Base-by-base conservation (phyloP, 2,329 filamentous ascomycete genomes). In the Colletotrichum shisoi region DNA sequence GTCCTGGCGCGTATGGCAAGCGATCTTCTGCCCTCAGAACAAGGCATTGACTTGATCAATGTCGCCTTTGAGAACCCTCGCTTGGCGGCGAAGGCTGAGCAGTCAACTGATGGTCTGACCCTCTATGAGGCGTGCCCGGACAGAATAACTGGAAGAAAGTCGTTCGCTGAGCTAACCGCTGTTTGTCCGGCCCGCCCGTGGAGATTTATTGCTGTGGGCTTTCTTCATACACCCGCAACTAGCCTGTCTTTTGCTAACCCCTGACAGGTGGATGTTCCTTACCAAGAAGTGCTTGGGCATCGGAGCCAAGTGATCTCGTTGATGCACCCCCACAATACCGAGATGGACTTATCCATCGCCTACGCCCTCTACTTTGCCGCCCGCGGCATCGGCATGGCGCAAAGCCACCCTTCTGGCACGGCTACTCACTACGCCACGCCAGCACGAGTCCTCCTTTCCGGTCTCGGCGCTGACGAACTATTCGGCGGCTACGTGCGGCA, bases 331-430 rank as follows among this genome's bases (percentile, higher is more conserved):
- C 95, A 99, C 78, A 94, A 97, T 71, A 99, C 95, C 0, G 95
- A 99, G 78, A 99, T 99, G 95, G 95, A 99, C 73, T 83, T 99
- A 0, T 99, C 95, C 3, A 99, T 99, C 72, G 91, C 92, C 0
- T 90, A 87, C 72, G 95, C 95, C 0, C 83, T 99, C n/a, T 98
- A 97, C 77, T 99, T 99, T 80, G 93, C 95, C 6, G 89, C 94
- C 0, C 86, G 93, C 45, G 94, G 93, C 0, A 76, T 80, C 57
- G 92, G 90, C 0, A 71, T 76, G 19, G 80, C 83, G 45, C 79
- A 79, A 62, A 74, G 71, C 13, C 65, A 71, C 40, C 66, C 67
- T 2, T 70, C 73, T 31, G 65, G 72, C n/a, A 71, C 76, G 3
- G 62, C 72, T 0, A 51, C 71, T 5, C 71, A 76, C 0, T 94